A percentile compares a stretch with the other conserved stretches of the same genome.
phyloP scores from a whole-genome alignment of 805 yeast genomes.

The Suhomyces kilbournensis region DNA sequence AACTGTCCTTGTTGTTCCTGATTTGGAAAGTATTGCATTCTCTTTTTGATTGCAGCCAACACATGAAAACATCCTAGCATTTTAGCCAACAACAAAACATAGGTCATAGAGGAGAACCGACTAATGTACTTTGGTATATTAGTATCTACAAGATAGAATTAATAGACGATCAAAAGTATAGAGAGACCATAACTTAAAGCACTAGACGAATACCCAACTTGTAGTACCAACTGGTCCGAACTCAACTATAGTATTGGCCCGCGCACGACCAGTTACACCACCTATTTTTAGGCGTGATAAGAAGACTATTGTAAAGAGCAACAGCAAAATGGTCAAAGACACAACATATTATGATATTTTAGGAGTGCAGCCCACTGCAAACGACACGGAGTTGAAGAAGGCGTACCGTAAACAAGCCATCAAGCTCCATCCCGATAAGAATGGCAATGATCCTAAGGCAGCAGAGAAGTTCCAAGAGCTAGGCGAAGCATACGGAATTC shows the following conservation, averaged over 20 bases:
- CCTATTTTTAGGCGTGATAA: not conserved
- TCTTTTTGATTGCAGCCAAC: slow-evolving; percentile 32
- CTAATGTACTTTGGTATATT: too few species aligned
- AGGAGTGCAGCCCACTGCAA: slow-evolving; percentile 66
- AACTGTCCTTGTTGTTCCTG: slow-evolving; percentile 68
- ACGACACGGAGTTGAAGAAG: slow-evolving; percentile 80
- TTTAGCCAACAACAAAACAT: not conserved
- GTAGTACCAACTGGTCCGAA: not conserved
- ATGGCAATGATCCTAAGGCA: slow-evolving; percentile 91
- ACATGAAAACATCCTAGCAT: not conserved
- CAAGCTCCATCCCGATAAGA: slow-evolving; percentile 91
- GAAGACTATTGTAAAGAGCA: not conserved
- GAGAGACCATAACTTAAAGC: not conserved
- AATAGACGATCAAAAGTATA: not conserved
- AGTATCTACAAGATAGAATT: not conserved
- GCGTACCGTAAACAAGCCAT: slow-evolving; percentile 92
- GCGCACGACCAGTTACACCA: not conserved
- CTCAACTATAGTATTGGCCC: not conserved
- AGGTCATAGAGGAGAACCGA: not conserved
- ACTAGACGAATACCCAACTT: not conserved
- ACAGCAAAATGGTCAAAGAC: slow-evolving; percentile 69
- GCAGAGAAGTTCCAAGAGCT: slow-evolving; percentile 78
- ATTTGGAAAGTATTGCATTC: slow-evolving; percentile 57
- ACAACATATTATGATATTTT: slow-evolving; percentile 82
- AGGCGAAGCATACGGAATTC: slow-evolving; percentile 69